Evolutionary conservation across 345 rosid species (phyloP).

Genomic region (Brassica juncea): DNA sequence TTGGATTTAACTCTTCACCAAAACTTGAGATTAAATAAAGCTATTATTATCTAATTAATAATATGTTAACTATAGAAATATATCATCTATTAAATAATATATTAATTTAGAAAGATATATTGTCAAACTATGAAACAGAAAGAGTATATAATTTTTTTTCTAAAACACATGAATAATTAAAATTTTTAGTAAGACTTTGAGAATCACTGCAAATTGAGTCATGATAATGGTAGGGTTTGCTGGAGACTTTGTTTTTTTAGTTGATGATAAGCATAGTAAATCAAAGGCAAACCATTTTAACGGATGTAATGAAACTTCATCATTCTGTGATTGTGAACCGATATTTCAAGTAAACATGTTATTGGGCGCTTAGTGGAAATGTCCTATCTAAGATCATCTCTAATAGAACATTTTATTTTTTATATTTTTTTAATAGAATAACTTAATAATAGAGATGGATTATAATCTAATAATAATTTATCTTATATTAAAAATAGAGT

Average conservation of each 20-base stretch:
- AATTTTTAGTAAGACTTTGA: too few relatives aligned
- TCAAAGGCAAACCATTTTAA: neutral
- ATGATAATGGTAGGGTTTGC: neutral
- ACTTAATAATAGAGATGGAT: too few relatives aligned
- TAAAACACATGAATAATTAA: too few relatives aligned
- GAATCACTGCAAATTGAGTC: neutral
- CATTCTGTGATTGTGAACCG: neutral
- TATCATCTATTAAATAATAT: too few relatives aligned
- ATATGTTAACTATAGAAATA: too few relatives aligned
- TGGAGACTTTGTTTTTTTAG: neutral
- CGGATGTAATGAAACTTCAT: neutral
- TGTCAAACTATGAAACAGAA: too few relatives aligned
- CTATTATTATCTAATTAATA: neutral
- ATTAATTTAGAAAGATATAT: too few relatives aligned
- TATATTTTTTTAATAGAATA: too few relatives aligned
- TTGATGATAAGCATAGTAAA: neutral
- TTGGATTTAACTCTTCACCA: neutral
- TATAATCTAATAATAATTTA: too few relatives aligned
- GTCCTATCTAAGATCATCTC: neutral
- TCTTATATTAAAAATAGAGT: too few relatives aligned
- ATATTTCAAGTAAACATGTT: neutral
- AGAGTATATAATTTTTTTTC: too few relatives aligned
- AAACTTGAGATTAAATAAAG: neutral
- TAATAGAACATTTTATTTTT: too few relatives aligned
- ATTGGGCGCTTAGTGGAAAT: neutral